Conservation (phyloP, 371 early-diverging fungal genomes). For the Mucor indicus region DNA sequence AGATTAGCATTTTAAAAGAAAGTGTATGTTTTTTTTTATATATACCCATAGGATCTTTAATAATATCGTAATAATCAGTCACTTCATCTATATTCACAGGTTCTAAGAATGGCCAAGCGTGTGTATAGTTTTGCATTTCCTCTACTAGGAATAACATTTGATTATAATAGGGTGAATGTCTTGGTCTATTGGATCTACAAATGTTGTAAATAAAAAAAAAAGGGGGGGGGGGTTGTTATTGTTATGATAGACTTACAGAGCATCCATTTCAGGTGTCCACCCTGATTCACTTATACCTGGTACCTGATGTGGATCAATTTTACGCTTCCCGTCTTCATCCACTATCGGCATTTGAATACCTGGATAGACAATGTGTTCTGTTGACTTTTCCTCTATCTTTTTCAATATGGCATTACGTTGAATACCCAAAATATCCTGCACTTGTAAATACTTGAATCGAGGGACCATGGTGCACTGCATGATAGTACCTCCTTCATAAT, state of each 20-base stretch:
- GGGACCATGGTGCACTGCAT: slow-evolving; percentile 82
- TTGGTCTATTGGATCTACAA: slow-evolving; percentile 51
- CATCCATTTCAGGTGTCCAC: slow-evolving; percentile 90
- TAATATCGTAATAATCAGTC: slow-evolving; percentile 94
- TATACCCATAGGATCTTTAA: slow-evolving; percentile 98
- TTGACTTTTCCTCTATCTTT: slow-evolving; percentile 73
- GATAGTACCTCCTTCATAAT: slow-evolving; percentile 99
- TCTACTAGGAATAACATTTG: slow-evolving; percentile 73
- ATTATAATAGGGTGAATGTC: slow-evolving; percentile 57
- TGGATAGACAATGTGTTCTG: slow-evolving; percentile 76
- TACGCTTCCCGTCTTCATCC: slow-evolving; percentile 40
- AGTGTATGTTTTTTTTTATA: neutral
- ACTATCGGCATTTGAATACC: slow-evolving; percentile 71
- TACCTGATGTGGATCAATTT: slow-evolving; percentile 57
- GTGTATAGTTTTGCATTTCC: slow-evolving; percentile 75
- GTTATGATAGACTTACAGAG: slow-evolving; percentile 26
- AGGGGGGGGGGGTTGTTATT: neutral
- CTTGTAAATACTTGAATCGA: slow-evolving; percentile 54
- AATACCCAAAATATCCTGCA: slow-evolving; percentile 55
- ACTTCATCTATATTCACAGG: slow-evolving; percentile 95
- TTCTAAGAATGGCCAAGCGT: slow-evolving; percentile 97
- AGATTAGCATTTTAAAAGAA: too few species aligned
- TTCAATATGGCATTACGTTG: slow-evolving; percentile 80
- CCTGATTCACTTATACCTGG: slow-evolving; percentile 90
- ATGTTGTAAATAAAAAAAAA: neutral